These are phyloP conservation scores for Venturia effusa DNA, from an alignment of 2,329 filamentous ascomycete genomes.

Conservation along the genomic window DNA sequence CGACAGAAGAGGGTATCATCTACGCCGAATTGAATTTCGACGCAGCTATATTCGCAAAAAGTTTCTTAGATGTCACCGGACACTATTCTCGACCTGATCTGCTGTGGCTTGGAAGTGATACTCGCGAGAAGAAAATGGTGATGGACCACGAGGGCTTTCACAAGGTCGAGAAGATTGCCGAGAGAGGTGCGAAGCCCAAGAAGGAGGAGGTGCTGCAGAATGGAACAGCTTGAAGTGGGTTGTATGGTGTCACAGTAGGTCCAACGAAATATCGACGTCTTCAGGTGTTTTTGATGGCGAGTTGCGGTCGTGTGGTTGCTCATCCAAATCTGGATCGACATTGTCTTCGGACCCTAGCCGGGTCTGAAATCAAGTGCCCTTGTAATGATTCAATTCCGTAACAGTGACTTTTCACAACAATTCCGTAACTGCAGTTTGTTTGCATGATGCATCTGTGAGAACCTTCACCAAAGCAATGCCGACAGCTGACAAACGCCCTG, in stretches of 20 bases:
- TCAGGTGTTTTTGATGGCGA: too few species aligned
- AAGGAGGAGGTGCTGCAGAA: background rate
- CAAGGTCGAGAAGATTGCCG: background rate
- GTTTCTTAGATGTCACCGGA: slow-evolving; percentile 36
- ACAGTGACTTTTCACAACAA: background rate
- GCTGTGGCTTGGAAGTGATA: slow-evolving; percentile 37
- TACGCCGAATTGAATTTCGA: slow-evolving; percentile 41
- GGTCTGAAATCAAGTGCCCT: background rate
- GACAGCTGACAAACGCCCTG: background rate
- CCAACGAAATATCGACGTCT: background rate
- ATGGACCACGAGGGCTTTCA: background rate
- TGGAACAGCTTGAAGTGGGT: background rate
- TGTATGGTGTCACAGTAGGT: background rate
- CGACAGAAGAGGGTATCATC: slow-evolving; percentile 37
- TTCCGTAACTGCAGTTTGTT: background rate
- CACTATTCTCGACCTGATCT: slow-evolving; percentile 43
- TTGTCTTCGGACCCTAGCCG: too few species aligned
- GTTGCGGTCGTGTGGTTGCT: too few species aligned
- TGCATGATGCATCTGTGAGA: background rate
- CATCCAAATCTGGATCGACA: too few species aligned
- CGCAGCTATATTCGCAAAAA: slow-evolving; percentile 29
- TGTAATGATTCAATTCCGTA: background rate
- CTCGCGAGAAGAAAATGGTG: slow-evolving; percentile 21
- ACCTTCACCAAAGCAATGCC: background rate
- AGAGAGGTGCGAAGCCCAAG: background rate